Conservation (phyloP, 2,329 filamentous ascomycete species). For the Colletotrichum phormii region DNA sequence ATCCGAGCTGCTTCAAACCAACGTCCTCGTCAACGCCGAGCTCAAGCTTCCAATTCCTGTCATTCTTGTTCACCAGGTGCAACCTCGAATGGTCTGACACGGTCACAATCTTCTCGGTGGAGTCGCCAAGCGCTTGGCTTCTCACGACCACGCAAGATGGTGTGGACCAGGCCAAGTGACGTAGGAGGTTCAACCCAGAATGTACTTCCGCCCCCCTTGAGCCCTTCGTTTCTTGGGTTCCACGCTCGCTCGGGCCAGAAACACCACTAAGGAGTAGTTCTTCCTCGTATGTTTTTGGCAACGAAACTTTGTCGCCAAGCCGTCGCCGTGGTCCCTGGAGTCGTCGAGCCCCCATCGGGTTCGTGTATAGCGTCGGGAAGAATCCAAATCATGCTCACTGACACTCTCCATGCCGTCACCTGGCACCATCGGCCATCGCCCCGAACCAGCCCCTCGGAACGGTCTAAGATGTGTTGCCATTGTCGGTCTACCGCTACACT, state of each 20-base stretch:
- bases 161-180: slow-evolving; percentile 35
- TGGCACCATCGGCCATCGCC: not conserved
- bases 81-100: slow-evolving; percentile 24
- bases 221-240: not conserved
- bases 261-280: not conserved
- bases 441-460: slow-evolving; percentile 29
- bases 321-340: slow-evolving; percentile 12
- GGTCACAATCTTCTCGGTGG: slow-evolving; percentile 28
- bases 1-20: not conserved
- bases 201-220: not conserved
- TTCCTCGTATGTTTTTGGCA: slow-evolving; percentile 21
- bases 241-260: slow-evolving; percentile 15
- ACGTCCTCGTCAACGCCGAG: not conserved
- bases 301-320: slow-evolving; percentile 10
- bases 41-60: not conserved
- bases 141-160: slow-evolving; percentile 32
- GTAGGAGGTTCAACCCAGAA: slow-evolving; percentile 28
- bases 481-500: not conserved
- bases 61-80: not conserved
- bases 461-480: not conserved
- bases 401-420: slow-evolving; percentile 21
- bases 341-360: slow-evolving; percentile 11
- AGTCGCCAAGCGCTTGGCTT: slow-evolving; percentile 33
- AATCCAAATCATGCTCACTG: slow-evolving; percentile 3
- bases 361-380: slow-evolving; percentile 1